Evolutionary conservation across 805 yeast species (phyloP), one percentile per base, ranked within the genome.

Genomic region (Starmerella lactis-condensi): DNA sequence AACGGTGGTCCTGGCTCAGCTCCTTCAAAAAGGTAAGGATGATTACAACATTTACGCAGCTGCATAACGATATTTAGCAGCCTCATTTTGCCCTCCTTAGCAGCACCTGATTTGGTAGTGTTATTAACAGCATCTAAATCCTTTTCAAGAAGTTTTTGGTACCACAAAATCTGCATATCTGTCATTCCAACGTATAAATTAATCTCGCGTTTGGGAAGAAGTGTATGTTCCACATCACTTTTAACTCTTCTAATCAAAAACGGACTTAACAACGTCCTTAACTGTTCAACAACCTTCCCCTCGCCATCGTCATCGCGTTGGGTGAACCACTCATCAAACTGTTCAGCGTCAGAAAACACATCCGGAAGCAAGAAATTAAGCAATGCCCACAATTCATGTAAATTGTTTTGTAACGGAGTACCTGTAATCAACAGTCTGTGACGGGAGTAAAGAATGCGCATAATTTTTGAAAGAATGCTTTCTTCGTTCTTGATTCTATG

Each of bases 1-100:
- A 64, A 85, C 0, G 96, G 96, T 2, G 96, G 96, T 6, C 96
- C 96, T 0, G 95, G 96, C 52, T 83, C 96, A 0, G 96, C 98
- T n/a, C 96, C 95, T 50, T 85, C 95, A 49, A 89, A 89, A 31
- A 85, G 57, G 53, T 89, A 85, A 0, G 96, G 96, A 53, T 89
- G 98, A 50, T 89, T 85, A 52, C 96, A 89, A 53, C 96, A 85
- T 54, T 85, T 85, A 44, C 96, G 65, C 36, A 85, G 62, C 54
- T 85, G 96, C 96, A 85, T 85, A 8, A 89, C 95, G 42, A 85
- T 85, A 48, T 85, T 85, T 33, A 89, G 60, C 33, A 89, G 60
- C 35, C 95, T 62, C 4, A 94, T 83, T 44, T 83, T 85, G 14
- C 52, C 49, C 51, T 89, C 96, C 9, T 35, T 27, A 11, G 31